Percentiles rank a stretch among this genome's conserved stretches.
These are phyloP conservation scores for Phytophthora citricola DNA, from an alignment of 352 stramenopile genomes.

Conservation along the genomic window DNA sequence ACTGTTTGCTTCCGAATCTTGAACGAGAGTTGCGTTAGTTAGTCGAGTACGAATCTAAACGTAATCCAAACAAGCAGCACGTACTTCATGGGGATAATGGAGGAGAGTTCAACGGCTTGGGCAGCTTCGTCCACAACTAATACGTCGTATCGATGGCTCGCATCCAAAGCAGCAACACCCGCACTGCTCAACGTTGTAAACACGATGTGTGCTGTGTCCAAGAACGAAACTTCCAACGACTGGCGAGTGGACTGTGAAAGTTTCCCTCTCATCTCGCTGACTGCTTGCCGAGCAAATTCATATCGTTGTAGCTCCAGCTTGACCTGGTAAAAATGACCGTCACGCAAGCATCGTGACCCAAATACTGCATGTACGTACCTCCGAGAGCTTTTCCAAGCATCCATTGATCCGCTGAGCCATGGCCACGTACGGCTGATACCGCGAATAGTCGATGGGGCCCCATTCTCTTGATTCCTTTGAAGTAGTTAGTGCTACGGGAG, in stretches of 20 bases:
- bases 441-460: conserved; percentile 74
- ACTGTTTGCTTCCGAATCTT: conserved; percentile 90
- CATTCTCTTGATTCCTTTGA: conserved; percentile 21
- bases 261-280: conserved; percentile 69
- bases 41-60: conserved; percentile 12
- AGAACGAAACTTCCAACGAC: conserved; percentile 84
- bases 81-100: conserved; percentile 92
- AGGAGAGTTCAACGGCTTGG: conserved; percentile 87
- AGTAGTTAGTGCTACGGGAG: conserved; percentile 20
- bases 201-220: conserved; percentile 92
- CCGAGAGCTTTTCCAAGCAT: conserved; percentile 76
- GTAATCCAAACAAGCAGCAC: conserved; percentile 15
- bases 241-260: conserved; percentile 73
- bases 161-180: conserved; percentile 82
- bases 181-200: conserved; percentile 93
- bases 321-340: conserved; percentile 43
- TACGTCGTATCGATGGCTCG: conserved; percentile 79
- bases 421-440: conserved; percentile 69
- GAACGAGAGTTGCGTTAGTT: not conserved
- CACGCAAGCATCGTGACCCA: not conserved
- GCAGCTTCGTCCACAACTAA: conserved; percentile 89
- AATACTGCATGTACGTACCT: conserved; percentile 47
- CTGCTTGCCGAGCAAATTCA: conserved; percentile 71
- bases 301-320: conserved; percentile 88
- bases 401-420: conserved; percentile 83